Base-by-base conservation (phyloP, 371 early-diverging fungal genomes). In the Mortierella sp. region DNA sequence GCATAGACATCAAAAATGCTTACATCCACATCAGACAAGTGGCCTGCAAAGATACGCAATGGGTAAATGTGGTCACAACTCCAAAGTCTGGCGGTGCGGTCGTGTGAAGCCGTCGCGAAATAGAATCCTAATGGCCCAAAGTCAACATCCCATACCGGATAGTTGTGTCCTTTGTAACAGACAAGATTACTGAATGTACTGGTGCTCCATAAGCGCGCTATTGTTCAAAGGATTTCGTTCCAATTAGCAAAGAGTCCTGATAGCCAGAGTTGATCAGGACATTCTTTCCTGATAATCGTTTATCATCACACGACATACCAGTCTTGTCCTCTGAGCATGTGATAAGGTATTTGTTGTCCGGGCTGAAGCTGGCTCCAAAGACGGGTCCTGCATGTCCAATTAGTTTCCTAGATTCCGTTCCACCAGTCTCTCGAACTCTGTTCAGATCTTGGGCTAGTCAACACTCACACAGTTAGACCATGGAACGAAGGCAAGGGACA, bases 341-440 rank as follows among this genome's bases (percentile, higher is more conserved):
- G 27, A 99, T 78, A 26, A 99, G 82, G 67, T 93, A 97, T 58
- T 90, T 87, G 59, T 93, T 93, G 64, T 97, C 96, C 21, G 85
- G 88, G 82, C 94, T 96, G 67, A 99, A 95, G 61, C 93, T 93
- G 7, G 94, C 61, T 0, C 94, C 96, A 82, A 92, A 99, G 2
- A 99, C 96, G 0, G 99, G 95, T 0, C 99, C 99, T 16, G 96
- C 87, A 80, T 99, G 99, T 5, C 99, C 99, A 23, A 99, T 82
- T 38, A 99, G 87, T 39, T 85, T 83, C 60, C 87, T 89, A 53
- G 81, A 83, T 28, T 87, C 82, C 19, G 82, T 79, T 1, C 88
- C 89, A 39, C 71, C 61, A 51, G 74, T 73, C 49, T 87, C 86
- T 46, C 84, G 84, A 27, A 83, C 65, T 30, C 82, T 71, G 38